Conservation (phyloP, 2,329 filamentous ascomycete species). For the Neonectria hederae region DNA sequence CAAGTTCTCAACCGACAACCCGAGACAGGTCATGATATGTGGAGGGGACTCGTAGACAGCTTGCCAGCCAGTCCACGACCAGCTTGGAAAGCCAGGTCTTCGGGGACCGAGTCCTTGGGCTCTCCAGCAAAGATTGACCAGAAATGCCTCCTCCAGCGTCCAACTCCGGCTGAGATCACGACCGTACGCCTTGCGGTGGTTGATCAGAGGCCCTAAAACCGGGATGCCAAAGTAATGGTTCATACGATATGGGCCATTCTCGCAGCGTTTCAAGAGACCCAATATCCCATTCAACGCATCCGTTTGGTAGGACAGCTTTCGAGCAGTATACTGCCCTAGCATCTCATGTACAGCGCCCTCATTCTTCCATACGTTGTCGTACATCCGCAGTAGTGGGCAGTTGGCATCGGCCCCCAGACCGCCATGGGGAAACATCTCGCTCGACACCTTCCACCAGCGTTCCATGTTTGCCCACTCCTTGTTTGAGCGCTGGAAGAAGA, state of each 20-base stretch:
- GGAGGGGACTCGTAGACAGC: constrained; percentile 9
- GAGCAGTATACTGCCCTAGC: constrained; percentile 1
- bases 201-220: constrained; percentile 15
- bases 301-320: constrained; percentile 13
- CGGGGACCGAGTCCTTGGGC: constrained; percentile 1
- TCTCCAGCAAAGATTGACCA: constrained; percentile 18
- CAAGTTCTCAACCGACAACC: background rate
- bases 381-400: constrained; percentile 17
- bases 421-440: constrained; percentile 22
- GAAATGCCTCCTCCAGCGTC: constrained; percentile 18
- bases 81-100: constrained; percentile 13
- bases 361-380: constrained; percentile 14
- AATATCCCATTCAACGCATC: constrained; percentile 17
- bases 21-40: background rate
- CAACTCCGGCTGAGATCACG: constrained; percentile 14
- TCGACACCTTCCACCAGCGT: constrained; percentile 21
- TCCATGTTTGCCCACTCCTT: constrained; percentile 21
- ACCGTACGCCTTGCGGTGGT: constrained; percentile 11
- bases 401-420: constrained; percentile 5
- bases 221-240: constrained; percentile 25
- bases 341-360: constrained; percentile 13
- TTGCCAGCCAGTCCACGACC: constrained; percentile 25
- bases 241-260: constrained; percentile 18
- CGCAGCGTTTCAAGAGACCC: constrained; percentile 21
- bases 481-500: constrained; percentile 22